phyloP scores from a whole-genome alignment of 192 early-diverging fungal genomes.

The Rhizoclosmatium globosum region DNA sequence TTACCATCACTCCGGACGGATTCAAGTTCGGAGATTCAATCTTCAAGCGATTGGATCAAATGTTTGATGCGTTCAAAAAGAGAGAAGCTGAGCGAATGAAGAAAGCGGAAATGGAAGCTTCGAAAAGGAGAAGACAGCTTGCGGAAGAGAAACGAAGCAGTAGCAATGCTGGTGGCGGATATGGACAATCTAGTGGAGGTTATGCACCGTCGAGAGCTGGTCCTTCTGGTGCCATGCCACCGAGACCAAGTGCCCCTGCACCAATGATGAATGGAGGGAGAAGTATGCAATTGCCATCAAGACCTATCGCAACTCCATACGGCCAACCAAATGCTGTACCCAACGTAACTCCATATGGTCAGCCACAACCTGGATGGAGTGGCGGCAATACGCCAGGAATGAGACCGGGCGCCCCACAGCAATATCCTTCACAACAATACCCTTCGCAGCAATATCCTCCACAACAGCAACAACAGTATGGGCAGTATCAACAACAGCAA shows the following conservation, averaged over 20 bases:
- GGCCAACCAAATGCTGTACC: not conserved
- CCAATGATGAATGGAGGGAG: not conserved
- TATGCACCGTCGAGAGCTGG: not conserved
- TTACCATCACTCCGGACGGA: constrained; percentile 79
- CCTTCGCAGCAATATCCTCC: constrained; percentile 1
- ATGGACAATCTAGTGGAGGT: not conserved
- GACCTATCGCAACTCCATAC: not conserved
- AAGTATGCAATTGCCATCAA: not conserved
- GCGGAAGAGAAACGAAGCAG: not conserved
- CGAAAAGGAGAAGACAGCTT: not conserved
- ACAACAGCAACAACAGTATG: not conserved
- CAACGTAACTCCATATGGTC: not conserved
- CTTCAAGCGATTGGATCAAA: constrained; percentile 74
- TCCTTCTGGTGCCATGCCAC: constrained; percentile 1
- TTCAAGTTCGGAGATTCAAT: constrained; percentile 74
- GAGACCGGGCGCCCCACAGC: constrained; percentile 1
- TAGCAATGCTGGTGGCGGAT: not conserved
- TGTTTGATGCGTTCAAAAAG: constrained; percentile 81
- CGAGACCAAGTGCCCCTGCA: constrained; percentile 5
- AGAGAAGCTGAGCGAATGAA: constrained; percentile 42
- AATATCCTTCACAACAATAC: constrained; percentile 4
- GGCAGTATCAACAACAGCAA: not conserved
- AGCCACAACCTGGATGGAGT: not conserved
- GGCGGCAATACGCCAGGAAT: not conserved
- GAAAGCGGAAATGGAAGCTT: not conserved